A percentile compares a stretch with the other conserved stretches of the same genome.
Evolutionary conservation across 1,284 basidiomycete species (phyloP).

Genomic region (Cystobasidium pallidum): DNA sequence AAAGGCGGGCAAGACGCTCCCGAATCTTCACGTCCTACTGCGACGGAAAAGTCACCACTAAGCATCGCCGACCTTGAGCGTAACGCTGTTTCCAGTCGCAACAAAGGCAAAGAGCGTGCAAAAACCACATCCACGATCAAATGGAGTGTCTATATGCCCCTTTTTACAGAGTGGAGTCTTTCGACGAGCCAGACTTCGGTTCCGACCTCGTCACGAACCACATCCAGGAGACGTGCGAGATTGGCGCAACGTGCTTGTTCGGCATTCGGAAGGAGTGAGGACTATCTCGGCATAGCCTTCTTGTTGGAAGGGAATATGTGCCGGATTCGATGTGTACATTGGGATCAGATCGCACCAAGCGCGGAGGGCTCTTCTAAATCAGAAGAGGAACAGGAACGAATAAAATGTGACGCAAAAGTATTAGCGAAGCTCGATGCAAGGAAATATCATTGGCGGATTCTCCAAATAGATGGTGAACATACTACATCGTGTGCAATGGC

Average conservation of each 20-base stretch:
- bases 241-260: slow-evolving; percentile 2
- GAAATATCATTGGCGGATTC: slow-evolving; percentile 8
- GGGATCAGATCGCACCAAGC: neutral
- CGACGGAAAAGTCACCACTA: neutral
- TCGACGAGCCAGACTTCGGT: neutral
- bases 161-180: too few relatives aligned
- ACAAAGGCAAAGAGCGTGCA: slow-evolving; percentile 21
- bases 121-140: too few relatives aligned
- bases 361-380: neutral
- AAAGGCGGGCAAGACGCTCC: neutral
- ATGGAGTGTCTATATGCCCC: too few relatives aligned
- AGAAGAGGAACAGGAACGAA: neutral
- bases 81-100: neutral
- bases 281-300: neutral
- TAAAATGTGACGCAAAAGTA: slow-evolving; percentile 11
- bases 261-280: neutral
- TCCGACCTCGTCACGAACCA: neutral
- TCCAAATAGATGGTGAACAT: neutral
- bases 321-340: slow-evolving; percentile 24
- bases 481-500: neutral
- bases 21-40: neutral
- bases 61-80: neutral
- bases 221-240: neutral
- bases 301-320: neutral
- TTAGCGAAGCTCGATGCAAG: neutral